Evolutionary conservation across 176 grass and related monocot species (phyloP), one percentile per base, ranked within the genome.

Genomic region (Typha latifolia): DNA sequence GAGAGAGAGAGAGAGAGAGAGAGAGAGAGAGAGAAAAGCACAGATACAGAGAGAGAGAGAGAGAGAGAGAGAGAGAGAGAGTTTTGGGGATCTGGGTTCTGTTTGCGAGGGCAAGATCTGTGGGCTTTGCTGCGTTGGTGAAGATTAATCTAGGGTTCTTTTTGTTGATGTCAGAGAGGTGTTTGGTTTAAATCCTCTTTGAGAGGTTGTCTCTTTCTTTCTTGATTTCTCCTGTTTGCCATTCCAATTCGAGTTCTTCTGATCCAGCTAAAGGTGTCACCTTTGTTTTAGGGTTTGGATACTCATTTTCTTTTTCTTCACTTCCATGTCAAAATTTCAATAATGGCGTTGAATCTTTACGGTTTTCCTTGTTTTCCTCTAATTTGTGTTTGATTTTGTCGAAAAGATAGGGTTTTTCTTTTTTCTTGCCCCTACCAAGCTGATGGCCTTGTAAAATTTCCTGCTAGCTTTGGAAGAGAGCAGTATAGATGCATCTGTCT

Each of bases 401-500:
- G 29, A 22, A 50, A 72, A 75, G 49, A 61, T 37, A 49, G 51
- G 15, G 13, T 66, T 24, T 29, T 80, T 65, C 77, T 49, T 66
- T 27, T 51, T 57, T 19, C 26, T 15, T 34, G 49, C 56, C 12
- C 57, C 12, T 53, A 62, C 57, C 55, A 68, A 63, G 1, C 37
- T 43, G 37, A 48, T 70, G 32, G 63, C 13, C 62, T 0, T 66
- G 53, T 22, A 56, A 67, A 75, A 50, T 81, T 43, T 43, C 74
- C 82, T 91, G 81, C 59, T 75, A 59, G 37, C 70, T 82, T 63
- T 62, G 50, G 66, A 51, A 49, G 19, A 26, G 3, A 27, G 34
- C 31, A 32, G 32, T 15, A 16, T 69, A 49, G 51, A 99, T 99
- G 94, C 94, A 90, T 99, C 76, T 99, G 43, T 93, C 94, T 73